Evolutionary conservation across 352 stramenopile genomes (phyloP).

Genomic region (Blastocystis sp.): DNA sequence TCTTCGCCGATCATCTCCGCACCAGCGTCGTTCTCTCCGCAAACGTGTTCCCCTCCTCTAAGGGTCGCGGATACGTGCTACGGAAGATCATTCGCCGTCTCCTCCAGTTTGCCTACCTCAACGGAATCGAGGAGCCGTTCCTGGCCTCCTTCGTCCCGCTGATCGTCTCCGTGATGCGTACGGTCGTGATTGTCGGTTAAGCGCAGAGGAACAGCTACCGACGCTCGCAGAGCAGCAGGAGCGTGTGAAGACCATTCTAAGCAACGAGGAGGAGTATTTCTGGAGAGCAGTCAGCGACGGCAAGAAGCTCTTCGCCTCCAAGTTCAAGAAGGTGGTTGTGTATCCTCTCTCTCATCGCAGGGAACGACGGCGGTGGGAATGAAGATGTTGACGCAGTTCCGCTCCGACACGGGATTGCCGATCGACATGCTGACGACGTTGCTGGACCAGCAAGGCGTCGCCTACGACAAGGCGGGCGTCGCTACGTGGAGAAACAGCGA

Average conservation of each 20-base stretch:
- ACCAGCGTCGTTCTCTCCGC: constrained; percentile 84
- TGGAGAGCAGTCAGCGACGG: constrained; percentile 43
- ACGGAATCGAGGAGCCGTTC: constrained; percentile 64
- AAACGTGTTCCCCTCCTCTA: constrained; percentile 83
- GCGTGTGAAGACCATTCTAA: constrained; percentile 4
- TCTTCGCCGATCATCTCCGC: constrained; percentile 86
- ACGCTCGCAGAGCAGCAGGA: neutral
- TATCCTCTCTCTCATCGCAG: neutral
- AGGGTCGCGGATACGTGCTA: constrained; percentile 86
- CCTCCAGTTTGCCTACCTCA: constrained; percentile 68
- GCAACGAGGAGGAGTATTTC: constrained; percentile 52
- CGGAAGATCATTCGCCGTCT: constrained; percentile 78
- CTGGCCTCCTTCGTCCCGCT: constrained; percentile 54
- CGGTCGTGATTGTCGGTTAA: neutral
- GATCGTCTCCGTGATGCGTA: constrained; percentile 14
- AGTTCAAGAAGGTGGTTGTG: constrained; percentile 2
- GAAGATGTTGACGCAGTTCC: neutral
- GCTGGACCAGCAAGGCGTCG: neutral
- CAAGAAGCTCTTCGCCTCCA: constrained; percentile 39
- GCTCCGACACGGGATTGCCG: constrained; percentile 14
- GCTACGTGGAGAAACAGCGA: neutral
- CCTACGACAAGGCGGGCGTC: neutral
- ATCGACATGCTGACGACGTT: constrained; percentile 38
- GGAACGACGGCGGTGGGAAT: neutral
- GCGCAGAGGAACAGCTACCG: constrained; percentile 3